Evolutionary conservation across 768 basidiomycete species (phyloP), one percentile per base, ranked within the genome.

Genomic region (Auricularia cornea): DNA sequence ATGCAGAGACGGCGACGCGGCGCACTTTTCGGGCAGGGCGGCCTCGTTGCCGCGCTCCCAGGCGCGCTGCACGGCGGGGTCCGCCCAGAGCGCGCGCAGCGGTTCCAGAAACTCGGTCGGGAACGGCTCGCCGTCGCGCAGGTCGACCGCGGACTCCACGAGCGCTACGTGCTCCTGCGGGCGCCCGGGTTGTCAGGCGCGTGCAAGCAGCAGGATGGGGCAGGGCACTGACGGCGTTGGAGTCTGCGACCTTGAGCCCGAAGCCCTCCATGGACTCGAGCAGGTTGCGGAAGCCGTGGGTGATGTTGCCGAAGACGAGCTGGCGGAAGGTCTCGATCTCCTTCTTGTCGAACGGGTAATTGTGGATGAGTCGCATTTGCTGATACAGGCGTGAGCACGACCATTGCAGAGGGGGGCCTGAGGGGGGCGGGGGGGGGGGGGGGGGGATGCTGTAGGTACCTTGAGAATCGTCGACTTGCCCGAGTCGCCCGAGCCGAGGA

Each of bases 341-440:
- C 69, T 85, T 82, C 0, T 83, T 60, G 0, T 87, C 83, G 76
- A 97, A 99, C 0, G 91, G 88, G 1, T 92, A 79, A 64, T 85
- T 83, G 75, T 98, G 95, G 59, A 99, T 97, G 41, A 97, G 79
- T 41, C 94, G 87, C 95, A 98, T 98, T 88, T 98, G 94, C 90
- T 94, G 68, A 59, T n/a, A n/a, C 56, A 23, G 28, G 20, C 28
- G 23, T 28, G n/a, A 11, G 31, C 20, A 6, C 28, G 8, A 6
- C 10, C 54, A 26, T 57, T 6, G 14, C 14, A 31, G 26, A 51
- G 54, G 28, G 30, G 12, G 54, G 6, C 28, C 12, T 28, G 28
- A 26, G 18, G 4, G 26, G 54, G 3, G 12, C 23, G n/a, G 16
- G n/a, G 51, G n/a, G n/a, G n/a, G n/a, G n/a, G n/a, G n/a, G n/a